phyloP scores from a whole-genome alignment of 345 rosid genomes.

The Citrus inodora region DNA sequence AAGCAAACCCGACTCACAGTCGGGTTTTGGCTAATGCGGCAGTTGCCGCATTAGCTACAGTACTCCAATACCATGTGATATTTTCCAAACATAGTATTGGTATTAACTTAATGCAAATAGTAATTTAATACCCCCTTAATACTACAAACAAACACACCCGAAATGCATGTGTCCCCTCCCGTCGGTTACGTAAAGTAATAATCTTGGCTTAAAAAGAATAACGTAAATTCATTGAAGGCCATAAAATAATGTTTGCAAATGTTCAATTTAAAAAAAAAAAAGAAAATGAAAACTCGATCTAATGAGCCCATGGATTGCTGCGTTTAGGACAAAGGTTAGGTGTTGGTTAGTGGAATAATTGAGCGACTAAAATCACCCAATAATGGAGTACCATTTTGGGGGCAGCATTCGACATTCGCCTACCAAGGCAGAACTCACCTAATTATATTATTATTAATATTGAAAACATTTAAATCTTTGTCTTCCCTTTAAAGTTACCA shows the following conservation, averaged over 20 bases:
- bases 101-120: too few relatives aligned
- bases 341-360: not conserved
- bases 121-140: too few relatives aligned
- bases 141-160: too few relatives aligned
- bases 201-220: not conserved
- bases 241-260: not conserved
- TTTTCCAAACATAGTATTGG: too few relatives aligned
- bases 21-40: too few relatives aligned
- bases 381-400: slow-evolving; percentile 1
- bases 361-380: slow-evolving; percentile 31
- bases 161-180: not conserved
- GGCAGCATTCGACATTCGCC: not conserved
- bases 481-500: slow-evolving; percentile 5
- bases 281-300: too few relatives aligned
- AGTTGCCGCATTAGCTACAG: too few relatives aligned
- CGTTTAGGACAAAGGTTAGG: not conserved
- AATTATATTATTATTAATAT: not conserved
- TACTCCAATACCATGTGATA: too few relatives aligned
- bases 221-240: not conserved
- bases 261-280: not conserved
- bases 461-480: not conserved
- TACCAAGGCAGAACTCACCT: not conserved
- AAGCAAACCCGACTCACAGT: too few relatives aligned
- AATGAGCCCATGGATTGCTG: not conserved
- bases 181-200: slow-evolving; percentile 4